These are phyloP conservation scores for Colletotrichum tropicale DNA, from an alignment of 2,329 filamentous ascomycete species.

Conservation along the genomic window DNA sequence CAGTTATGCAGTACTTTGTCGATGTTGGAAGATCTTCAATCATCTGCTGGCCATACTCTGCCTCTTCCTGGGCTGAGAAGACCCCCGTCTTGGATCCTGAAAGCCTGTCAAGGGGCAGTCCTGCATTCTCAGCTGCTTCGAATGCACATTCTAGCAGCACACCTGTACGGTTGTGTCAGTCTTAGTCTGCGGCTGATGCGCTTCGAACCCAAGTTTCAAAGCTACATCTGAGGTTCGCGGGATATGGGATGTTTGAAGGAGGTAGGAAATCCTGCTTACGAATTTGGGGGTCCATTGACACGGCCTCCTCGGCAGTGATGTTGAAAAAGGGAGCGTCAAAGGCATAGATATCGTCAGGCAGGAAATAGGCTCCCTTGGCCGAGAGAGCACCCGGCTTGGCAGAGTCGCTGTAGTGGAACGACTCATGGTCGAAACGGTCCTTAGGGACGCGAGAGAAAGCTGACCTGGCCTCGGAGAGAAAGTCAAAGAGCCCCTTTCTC, in stretches of 20 bases:
- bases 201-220: neutral
- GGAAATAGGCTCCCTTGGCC: neutral
- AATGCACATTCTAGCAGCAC: neutral
- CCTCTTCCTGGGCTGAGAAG: neutral
- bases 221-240: neutral
- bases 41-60: neutral
- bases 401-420: neutral
- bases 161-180: neutral
- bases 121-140: neutral
- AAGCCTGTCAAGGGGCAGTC: neutral
- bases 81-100: neutral
- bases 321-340: neutral
- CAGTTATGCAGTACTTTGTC: neutral
- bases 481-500: neutral
- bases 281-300: neutral
- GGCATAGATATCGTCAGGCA: neutral
- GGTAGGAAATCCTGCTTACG: rapidly evolving
- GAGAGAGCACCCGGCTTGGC: neutral
- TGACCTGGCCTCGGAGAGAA: neutral
- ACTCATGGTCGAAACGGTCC: neutral
- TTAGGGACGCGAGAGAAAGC: neutral
- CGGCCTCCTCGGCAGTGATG: neutral
- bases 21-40: neutral
- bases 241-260: neutral
- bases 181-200: neutral